These are phyloP conservation scores for Scheffersomyces parashehatae DNA, from an alignment of 1,139 yeast species.

Conservation along the genomic window DNA sequence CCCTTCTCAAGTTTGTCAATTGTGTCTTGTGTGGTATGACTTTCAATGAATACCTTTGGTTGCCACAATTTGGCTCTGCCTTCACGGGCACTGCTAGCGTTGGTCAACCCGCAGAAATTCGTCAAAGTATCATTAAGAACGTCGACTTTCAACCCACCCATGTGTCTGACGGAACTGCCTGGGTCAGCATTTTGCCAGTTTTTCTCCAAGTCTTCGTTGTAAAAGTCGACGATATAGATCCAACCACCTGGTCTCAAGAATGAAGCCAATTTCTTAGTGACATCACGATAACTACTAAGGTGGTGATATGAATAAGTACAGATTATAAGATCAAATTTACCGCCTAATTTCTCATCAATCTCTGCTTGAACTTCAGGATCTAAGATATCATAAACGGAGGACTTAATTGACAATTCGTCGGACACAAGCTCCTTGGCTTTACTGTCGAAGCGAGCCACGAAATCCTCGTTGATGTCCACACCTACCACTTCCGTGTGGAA, in stretches of 20 bases:
- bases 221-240: slow-evolving; percentile 38
- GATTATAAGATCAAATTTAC: slow-evolving; percentile 31
- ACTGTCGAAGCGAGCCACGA: slow-evolving; percentile 24
- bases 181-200: background rate
- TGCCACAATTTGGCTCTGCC: slow-evolving; percentile 26
- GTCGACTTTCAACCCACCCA: slow-evolving; percentile 34
- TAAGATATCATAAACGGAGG: slow-evolving; percentile 29
- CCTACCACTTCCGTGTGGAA: slow-evolving; percentile 27
- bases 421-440: slow-evolving; percentile 11
- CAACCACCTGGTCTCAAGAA: slow-evolving; percentile 37
- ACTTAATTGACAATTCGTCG: slow-evolving; percentile 12
- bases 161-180: slow-evolving; percentile 29
- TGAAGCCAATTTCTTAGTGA: slow-evolving; percentile 31
- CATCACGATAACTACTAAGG: slow-evolving; percentile 29
- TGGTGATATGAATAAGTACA: slow-evolving; percentile 47
- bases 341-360: slow-evolving; percentile 16
- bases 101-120: slow-evolving; percentile 20
- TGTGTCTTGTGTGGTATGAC: slow-evolving; percentile 21
- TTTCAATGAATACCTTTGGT: slow-evolving; percentile 20
- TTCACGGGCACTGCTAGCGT: slow-evolving; percentile 25
- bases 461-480: slow-evolving; percentile 35
- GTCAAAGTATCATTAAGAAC: slow-evolving; percentile 23
- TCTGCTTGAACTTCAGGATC: slow-evolving; percentile 19
- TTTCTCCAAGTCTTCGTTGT: slow-evolving; percentile 31
- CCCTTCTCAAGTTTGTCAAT: slow-evolving; percentile 17